Evolutionary conservation across 1,139 yeast species (phyloP), one percentile per base, ranked within the genome.

Genomic region (Candida pseudoviswanathii): DNA sequence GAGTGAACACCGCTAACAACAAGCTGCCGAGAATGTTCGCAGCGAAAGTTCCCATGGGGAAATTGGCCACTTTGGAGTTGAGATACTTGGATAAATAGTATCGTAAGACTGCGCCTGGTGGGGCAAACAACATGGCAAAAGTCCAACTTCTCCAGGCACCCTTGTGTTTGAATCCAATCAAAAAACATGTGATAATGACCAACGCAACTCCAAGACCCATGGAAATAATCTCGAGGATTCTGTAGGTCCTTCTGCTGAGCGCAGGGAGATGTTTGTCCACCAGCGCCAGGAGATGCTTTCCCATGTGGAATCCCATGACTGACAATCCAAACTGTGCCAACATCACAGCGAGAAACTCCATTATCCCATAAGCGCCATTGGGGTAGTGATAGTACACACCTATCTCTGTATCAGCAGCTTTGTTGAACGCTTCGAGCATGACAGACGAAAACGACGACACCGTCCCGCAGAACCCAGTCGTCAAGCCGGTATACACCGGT

Each of bases 391-490:
- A 61, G 10, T 49, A 41, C 11, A 44, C 48, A 27, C 63, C 71
- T 38, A 63, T 62, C n/a, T 62, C 60, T 1, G 80, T 62, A 62
- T 84, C 77, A 1, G 85, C 75, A 3, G 87, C 70, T 43, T 75
- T 72, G 42, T 76, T 68, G 60, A 89, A 87, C 3, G 81, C 66
- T 54, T 87, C 94, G 10, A 85, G 60, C 37, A 90, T 75, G 54
- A 86, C 72, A 0, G 94, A 73, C 3, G 96, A 86, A 59, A 89
- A 90, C 0, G 97, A 88, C 1, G 97, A 89, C 41, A 86, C 70
- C 0, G 94, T 78, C 0, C 99, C 99, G 67, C 73, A 90, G 58
- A 84, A 86, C 0, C 98, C 99, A 0, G 94, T 85, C 0, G 95
- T 81, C 11, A 90, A 56, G 0, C 89, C 90, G 1, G 75, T 67